phyloP scores from a whole-genome alignment of 345 rosid species.

The Brassica cretica region DNA sequence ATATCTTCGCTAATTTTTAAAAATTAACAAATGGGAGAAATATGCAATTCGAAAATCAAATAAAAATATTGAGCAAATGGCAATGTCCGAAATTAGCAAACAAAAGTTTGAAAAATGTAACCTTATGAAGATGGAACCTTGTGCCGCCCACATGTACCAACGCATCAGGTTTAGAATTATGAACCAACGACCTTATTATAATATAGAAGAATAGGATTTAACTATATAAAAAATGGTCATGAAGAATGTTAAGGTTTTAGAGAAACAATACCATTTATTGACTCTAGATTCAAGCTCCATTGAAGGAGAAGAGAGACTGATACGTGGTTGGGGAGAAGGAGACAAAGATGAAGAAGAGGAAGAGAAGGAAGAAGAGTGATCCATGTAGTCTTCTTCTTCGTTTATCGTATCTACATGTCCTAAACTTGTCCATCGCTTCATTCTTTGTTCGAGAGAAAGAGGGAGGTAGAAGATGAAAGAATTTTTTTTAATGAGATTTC shows the following conservation, averaged over 20 bases:
- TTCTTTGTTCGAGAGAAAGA: conserved; percentile 7
- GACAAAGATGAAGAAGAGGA: conserved; percentile 40
- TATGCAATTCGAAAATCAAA: not conserved
- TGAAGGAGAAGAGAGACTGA: conserved; percentile 35
- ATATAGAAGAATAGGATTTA: not conserved
- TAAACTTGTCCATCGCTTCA: conserved; percentile 58
- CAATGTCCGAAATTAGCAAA: conserved; percentile 10
- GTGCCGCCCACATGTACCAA: conserved; percentile 62
- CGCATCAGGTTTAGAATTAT: conserved; percentile 55
- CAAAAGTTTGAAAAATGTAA: conserved; percentile 25
- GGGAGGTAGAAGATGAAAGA: not conserved
- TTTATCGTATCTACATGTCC: conserved; percentile 78
- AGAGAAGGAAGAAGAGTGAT: conserved; percentile 41
- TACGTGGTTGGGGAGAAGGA: conserved; percentile 31
- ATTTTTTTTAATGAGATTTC: not conserved
- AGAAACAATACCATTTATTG: conserved; percentile 52
- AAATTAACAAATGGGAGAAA: not conserved
- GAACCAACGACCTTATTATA: conserved; percentile 52
- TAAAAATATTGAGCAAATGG: not conserved
- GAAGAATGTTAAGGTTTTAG: not conserved
- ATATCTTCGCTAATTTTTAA: not conserved
- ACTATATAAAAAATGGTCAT: not conserved
- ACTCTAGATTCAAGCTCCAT: conserved; percentile 57
- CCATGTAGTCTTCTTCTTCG: conserved; percentile 64
- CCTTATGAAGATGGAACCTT: conserved; percentile 77